These are phyloP conservation scores for Peniophora sp. DNA, from an alignment of 1,284 basidiomycete species.

Conservation along the genomic window DNA sequence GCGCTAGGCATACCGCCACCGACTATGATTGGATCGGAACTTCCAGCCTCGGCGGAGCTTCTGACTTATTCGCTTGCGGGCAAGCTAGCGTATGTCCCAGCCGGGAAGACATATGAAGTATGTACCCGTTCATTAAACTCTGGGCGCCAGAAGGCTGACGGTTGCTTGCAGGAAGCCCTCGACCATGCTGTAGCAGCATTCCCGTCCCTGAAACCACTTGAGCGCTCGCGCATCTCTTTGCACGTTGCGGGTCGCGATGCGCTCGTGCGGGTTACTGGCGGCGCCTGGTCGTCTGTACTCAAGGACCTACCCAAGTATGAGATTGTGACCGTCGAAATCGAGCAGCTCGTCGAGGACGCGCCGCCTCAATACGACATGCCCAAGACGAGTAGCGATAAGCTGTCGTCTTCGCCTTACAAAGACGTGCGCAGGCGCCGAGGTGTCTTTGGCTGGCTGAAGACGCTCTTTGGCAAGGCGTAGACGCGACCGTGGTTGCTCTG, in stretches of 20 bases:
- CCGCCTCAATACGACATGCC: constrained; percentile 8
- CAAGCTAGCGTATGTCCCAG: constrained; percentile 10
- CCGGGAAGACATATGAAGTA: constrained; percentile 8
- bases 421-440: background rate
- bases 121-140: background rate
- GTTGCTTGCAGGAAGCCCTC: constrained; percentile 8
- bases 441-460: background rate
- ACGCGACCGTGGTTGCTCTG: too few species aligned
- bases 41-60: constrained; percentile 1
- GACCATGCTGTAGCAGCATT: constrained; percentile 5
- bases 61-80: constrained; percentile 7
- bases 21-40: too few species aligned
- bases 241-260: constrained; percentile 5
- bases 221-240: constrained; percentile 7
- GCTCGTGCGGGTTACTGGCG: constrained; percentile 7
- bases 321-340: constrained; percentile 6
- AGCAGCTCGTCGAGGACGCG: constrained; percentile 1
- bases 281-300: constrained; percentile 7
- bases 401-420: too few species aligned
- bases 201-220: constrained; percentile 3
- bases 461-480: background rate
- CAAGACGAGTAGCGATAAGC: background rate
- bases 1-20: too few species aligned
- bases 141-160: background rate
- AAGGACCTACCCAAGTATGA: constrained; percentile 9